Evolutionary conservation across 495 filamentous ascomycete genomes (phyloP), one percentile per base, ranked within the genome.

Genomic region (Hypoxylon subgilvum): DNA sequence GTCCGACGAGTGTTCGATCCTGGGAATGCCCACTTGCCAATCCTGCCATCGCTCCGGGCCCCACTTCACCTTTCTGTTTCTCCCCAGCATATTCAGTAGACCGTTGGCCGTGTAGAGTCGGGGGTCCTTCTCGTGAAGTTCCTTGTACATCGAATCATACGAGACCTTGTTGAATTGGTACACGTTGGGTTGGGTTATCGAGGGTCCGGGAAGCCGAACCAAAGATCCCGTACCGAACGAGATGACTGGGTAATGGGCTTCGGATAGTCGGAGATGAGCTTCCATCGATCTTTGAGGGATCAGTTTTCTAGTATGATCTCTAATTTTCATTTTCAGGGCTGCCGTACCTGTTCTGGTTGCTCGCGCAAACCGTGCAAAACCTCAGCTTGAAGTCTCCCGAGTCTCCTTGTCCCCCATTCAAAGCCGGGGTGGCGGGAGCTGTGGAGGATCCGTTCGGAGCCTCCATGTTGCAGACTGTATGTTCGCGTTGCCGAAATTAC

Each of bases 331-430:
- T 10, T 40, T 28, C 32, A 5, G 40, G 19, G n/a, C 5, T 2
- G 17, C 69, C 79, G 46, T 78, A 96, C 83, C 92, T 86, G 68
- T 97, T 97, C 64, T 97, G 86, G 68, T 99, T 97, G 65, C 91
- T 96, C 3, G 94, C 94, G 74, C 95, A 99, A 30, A 99, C 94
- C 2, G 95, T 99, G 81, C 95, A 99, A 76, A 97, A 97, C 66
- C 88, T 94, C 34, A 99, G 80, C 69, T 90, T 95, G 80, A 85
- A 94, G 18, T 73, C 81, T 7, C 74, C 72, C 5, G 58, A 16
- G 40, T 77, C 77, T 46, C 70, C 65, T 6, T 54, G 57, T 36
- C 76, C 74, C 22, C 72, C 74, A 56, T 77, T 77, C n/a, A 70
- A 34, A 17, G 56, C 14, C 25, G 57, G 23, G 3, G 51, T 40